A percentile compares a stretch with the other conserved stretches of the same genome.
Conservation (phyloP, 176 grass and related monocot genomes). For the Oryza longistaminata region DNA sequence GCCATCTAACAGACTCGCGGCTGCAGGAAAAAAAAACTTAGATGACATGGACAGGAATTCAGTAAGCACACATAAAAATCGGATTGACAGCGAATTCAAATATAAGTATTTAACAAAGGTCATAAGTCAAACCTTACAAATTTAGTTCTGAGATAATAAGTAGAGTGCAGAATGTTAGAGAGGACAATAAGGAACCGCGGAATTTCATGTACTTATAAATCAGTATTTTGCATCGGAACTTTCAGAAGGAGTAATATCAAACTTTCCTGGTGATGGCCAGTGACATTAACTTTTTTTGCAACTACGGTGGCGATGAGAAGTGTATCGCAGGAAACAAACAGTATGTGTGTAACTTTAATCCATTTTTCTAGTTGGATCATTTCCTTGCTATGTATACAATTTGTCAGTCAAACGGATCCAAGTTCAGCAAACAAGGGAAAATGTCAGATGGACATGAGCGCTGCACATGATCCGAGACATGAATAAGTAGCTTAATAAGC, state of each 20-base stretch:
- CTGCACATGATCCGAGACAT: background rate
- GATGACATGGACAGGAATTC: background rate
- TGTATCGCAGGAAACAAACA: background rate
- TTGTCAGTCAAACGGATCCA: background rate
- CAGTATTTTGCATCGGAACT: background rate
- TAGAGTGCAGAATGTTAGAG: background rate
- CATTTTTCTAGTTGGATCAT: background rate
- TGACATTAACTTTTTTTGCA: background rate
- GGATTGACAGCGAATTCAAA: background rate
- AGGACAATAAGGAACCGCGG: background rate
- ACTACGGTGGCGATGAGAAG: background rate
- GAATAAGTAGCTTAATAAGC: background rate
- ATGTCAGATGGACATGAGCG: background rate
- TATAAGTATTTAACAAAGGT: background rate
- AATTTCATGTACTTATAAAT: background rate
- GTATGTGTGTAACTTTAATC: background rate
- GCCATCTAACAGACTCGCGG: slow-evolving; percentile 74
- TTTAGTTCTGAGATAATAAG: background rate
- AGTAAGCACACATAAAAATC: background rate
- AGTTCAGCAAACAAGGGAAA: background rate
- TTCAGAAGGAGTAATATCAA: slow-evolving; percentile 14
- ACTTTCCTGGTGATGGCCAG: background rate
- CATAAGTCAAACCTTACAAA: background rate
- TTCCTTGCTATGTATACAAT: background rate
- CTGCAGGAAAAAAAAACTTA: slow-evolving; percentile 38